Base-by-base conservation (phyloP, 148 eudicot species). In the Amaranthus hypochondriacus region DNA sequence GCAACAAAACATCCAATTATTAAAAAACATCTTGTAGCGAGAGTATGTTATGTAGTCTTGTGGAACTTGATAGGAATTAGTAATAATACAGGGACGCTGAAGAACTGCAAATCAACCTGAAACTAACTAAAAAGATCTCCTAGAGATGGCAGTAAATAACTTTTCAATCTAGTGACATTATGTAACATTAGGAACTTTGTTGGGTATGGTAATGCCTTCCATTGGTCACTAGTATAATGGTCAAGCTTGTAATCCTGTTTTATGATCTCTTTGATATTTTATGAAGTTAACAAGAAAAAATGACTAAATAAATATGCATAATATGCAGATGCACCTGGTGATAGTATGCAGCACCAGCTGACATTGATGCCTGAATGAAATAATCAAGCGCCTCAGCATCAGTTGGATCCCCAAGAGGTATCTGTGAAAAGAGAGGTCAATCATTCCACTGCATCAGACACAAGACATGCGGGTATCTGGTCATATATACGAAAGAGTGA, bases 341-440 rank as follows among this genome's bases (percentile, higher is more conserved):
- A 54, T 73, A 68, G 77, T 58, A 82, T 58, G 93, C 89, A 76
- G 79, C 76, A 75, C 93, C 96, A 61, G 92, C 88, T 84, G 82
- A 83, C 42, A 71, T 74, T 57, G 93, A 90, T 76, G 97, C 89
- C 57, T 82, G 82, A 81, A 95, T 92, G 77, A 88, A 83, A 71
- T 83, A 82, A 83, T 90, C 86, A 58, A 85, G 66, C 62, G 86
- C 86, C 79, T 89, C 92, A 68, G 66, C 82, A 69, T 86, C 85
- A 48, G 78, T 81, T 57, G 85, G 87, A 75, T 76, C 70, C 75
- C 81, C 92, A 79, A 69, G 65, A 66, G 80, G 76, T 67, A 88
- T 82, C 93, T 93, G 66, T 9, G 50, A 43, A 28, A 65, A 60
- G 51, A 8, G 74, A 46, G 66, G 21, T 54, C 15, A 11, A 64